Base-by-base conservation (phyloP, 1,284 basidiomycete species). In the Pseudozyma sp. region DNA sequence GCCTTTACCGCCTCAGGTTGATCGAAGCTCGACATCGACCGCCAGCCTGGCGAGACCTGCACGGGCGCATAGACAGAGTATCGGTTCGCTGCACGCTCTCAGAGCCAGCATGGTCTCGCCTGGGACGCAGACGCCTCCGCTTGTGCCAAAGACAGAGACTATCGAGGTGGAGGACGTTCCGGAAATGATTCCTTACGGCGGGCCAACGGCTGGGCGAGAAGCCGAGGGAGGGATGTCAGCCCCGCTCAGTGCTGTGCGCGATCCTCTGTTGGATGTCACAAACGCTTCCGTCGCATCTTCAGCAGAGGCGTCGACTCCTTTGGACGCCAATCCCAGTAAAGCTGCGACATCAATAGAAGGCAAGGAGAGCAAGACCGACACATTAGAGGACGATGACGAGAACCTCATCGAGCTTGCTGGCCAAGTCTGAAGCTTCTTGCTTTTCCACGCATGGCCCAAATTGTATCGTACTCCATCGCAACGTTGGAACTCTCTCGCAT, bases 131-230 rank as follows among this genome's bases (percentile, higher is more conserved):
- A 29, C 35, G 13, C 17, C 10, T 19, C 19, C 34, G 7, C 48
- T 11, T n/a, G 30, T 29, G 35, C 8, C 19, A 7, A 24, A 40
- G 35, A 2, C n/a, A 10, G 8, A 14, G 9, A 37, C 35, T 9
- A 37, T 43, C 39, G 35, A 16, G 33, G 31, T 19, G 16, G 42
- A 35, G 5, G 17, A 48, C 8, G 47, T 49, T 13, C 59, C 59
- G 16, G 52, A 62, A 13, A 62, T 62, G 59, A 54, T 55, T n/a
- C 47, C 47, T 1, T 54, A 54, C 29, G 59, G 59, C 16, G 37
- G 9, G 9, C 35, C 35, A 10, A 37, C 24, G 24, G 24, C 24
- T 24, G 24, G 24, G 24, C 24, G 24, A 24, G 24, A 24, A 4
- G 24, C 24, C 24, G 24, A 24, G 24, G 24, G 4, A 2, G 24